phyloP scores from a whole-genome alignment of 176 grass and related monocot genomes.

The Aegilops bicornis region DNA sequence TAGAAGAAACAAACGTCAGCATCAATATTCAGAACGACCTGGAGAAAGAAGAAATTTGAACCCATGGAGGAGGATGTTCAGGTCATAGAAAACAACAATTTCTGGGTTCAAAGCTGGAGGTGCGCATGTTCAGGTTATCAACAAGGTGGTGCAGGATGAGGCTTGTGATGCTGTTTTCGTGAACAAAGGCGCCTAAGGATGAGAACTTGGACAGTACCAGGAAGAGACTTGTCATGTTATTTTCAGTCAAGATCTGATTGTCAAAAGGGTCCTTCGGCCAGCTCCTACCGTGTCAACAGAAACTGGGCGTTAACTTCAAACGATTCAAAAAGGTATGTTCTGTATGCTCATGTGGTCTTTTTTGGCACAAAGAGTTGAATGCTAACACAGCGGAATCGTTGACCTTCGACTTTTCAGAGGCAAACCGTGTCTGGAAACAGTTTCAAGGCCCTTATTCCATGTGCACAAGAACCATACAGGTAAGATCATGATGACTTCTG shows the following conservation, averaged over 20 bases:
- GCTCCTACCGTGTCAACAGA: conserved; percentile 29
- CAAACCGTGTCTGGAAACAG: conserved; percentile 83
- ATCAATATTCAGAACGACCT: conserved; percentile 13
- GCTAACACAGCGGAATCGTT: neutral
- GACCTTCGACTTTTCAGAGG: conserved; percentile 48
- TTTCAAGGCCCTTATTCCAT: conserved; percentile 79
- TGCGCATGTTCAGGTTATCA: conserved; percentile 47
- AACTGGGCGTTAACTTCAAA: conserved; percentile 71
- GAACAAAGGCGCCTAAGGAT: conserved; percentile 52
- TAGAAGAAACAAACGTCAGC: conserved; percentile 26
- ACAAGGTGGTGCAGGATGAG: conserved; percentile 49
- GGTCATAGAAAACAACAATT: conserved; percentile 45
- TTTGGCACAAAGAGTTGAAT: conserved; percentile 28
- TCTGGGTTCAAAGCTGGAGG: conserved; percentile 24
- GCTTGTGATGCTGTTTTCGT: conserved; percentile 65
- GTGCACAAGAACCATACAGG: conserved; percentile 80
- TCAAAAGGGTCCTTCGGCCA: conserved; percentile 37
- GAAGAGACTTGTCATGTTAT: conserved; percentile 78
- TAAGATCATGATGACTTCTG: conserved; percentile 24
- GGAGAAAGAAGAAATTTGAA: conserved; percentile 34
- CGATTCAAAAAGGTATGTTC: conserved; percentile 78
- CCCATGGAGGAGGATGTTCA: conserved; percentile 38
- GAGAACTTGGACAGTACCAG: conserved; percentile 48
- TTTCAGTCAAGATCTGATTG: conserved; percentile 73
- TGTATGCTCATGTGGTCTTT: conserved; percentile 1